Evolutionary conservation across 441 rosid genomes (phyloP).

Genomic region (Macaranga tanarius): DNA sequence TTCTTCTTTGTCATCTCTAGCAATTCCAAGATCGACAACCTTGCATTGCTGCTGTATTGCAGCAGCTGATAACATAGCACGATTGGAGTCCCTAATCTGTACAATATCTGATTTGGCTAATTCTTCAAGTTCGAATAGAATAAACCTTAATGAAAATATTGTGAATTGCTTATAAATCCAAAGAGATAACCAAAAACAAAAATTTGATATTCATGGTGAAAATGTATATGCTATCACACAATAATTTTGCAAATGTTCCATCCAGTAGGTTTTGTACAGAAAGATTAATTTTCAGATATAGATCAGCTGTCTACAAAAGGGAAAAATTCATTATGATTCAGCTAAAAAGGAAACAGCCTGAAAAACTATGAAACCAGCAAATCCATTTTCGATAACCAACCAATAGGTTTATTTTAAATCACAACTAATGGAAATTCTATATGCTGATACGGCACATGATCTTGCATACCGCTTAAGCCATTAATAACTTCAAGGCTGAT

Average conservation of each 20-base stretch:
- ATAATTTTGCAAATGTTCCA: not conserved
- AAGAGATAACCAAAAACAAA: not conserved
- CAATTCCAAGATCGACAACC: constrained; percentile 85
- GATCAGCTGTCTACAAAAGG: not conserved
- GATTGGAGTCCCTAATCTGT: constrained; percentile 97
- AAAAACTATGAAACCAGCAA: not conserved
- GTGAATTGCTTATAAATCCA: too few relatives aligned
- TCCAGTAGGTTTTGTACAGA: not conserved
- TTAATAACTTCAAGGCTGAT: not conserved
- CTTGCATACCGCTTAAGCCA: not conserved
- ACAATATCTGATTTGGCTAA: constrained; percentile 28
- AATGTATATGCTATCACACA: too few relatives aligned
- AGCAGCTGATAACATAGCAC: constrained; percentile 85
- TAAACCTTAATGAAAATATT: not conserved
- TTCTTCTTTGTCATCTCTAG: constrained; percentile 67
- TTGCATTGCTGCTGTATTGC: constrained; percentile 74
- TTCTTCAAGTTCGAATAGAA: constrained; percentile 14
- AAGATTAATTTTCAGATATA: not conserved
- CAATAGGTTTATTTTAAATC: not conserved
- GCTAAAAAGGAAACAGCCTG: not conserved
- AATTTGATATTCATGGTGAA: not conserved
- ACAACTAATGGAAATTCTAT: not conserved
- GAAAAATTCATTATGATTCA: not conserved
- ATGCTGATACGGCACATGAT: not conserved
- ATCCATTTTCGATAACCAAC: not conserved